Evolutionary conservation across 2,329 filamentous ascomycete species (phyloP), one percentile per base, ranked within the genome.

Genomic region (Diaporthe vaccinii): DNA sequence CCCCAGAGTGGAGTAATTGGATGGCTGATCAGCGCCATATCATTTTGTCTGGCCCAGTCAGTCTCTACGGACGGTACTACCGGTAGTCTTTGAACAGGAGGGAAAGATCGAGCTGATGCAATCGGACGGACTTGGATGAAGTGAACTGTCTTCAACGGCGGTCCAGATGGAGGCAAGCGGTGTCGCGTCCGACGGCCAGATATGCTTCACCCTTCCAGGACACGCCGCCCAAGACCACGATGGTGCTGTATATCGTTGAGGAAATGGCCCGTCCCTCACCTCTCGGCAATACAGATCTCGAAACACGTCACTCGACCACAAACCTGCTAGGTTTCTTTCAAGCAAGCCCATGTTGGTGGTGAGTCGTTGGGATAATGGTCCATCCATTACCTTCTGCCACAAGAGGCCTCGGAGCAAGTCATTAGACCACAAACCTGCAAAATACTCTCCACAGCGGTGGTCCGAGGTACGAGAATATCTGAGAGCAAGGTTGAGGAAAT

Each of bases 361-460:
- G n/a, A n/a, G n/a, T n/a, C n/a, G n/a, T n/a, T n/a, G n/a, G n/a
- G n/a, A n/a, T n/a, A n/a, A n/a, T n/a, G n/a, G n/a, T n/a, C n/a
- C n/a, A n/a, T n/a, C n/a, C n/a, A n/a, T n/a, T n/a, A n/a, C 25
- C 5, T 3, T 4, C 14, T 9, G 25, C 53, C 53, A 57, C 53
- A 57, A 31, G 1, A 57, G 28, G 28, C 53, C 25, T 57, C 53
- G 53, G 9, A 57, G 53, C 53, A 31, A 3, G 5, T 34, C 53
- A 57, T 57, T 57, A 6, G 28, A 57, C 53, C 53, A 57, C 53
- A 57, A 57, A 17, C 53, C 53, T 57, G 53, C 53, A 5, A 57
- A 5, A 3, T 7, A 57, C 28, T 20, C 53, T 9, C 28, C 53
- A 20, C 25, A 9, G 53, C 15, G 25, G 14, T 57, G 53, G 20